Evolutionary conservation across 768 basidiomycete species (phyloP).

Genomic region (Mycena belliarum): DNA sequence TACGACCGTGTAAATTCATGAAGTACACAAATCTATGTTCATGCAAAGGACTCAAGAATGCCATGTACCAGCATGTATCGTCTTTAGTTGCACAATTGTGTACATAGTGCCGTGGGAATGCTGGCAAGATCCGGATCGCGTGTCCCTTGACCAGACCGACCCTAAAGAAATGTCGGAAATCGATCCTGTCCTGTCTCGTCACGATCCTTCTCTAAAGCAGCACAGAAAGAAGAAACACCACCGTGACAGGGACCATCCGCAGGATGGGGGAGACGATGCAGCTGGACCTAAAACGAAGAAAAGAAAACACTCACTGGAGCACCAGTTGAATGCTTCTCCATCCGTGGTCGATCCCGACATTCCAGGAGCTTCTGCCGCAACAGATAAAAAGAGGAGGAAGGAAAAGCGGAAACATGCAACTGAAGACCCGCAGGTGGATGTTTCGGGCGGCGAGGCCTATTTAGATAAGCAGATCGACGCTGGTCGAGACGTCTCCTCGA

Average conservation of each 20-base stretch:
- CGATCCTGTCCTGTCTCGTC: neutral
- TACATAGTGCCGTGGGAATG: too few relatives aligned
- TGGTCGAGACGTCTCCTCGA: neutral
- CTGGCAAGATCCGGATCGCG: too few relatives aligned
- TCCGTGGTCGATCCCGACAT: neutral
- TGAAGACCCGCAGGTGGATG: constrained; percentile 10
- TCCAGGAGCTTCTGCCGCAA: neutral
- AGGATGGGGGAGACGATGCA: constrained; percentile 18
- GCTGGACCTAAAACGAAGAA: constrained; percentile 26
- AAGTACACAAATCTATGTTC: too few relatives aligned
- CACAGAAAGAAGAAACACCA: constrained; percentile 43
- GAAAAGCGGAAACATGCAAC: constrained; percentile 26
- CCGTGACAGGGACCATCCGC: constrained; percentile 25
- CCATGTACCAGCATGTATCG: too few relatives aligned
- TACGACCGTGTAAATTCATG: too few relatives aligned
- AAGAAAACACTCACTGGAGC: constrained; percentile 4
- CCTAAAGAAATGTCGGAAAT: constrained; percentile 10
- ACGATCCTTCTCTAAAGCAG: constrained; percentile 22
- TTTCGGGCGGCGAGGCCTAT: constrained; percentile 17
- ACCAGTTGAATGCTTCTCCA: neutral
- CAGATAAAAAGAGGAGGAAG: constrained; percentile 13
- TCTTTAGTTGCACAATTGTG: too few relatives aligned
- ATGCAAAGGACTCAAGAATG: too few relatives aligned
- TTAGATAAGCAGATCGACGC: constrained; percentile 29
- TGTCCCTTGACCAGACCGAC: too few relatives aligned